phyloP scores from a whole-genome alignment of 2,329 filamentous ascomycete genomes.

The Calonectria pseudoturangicola region DNA sequence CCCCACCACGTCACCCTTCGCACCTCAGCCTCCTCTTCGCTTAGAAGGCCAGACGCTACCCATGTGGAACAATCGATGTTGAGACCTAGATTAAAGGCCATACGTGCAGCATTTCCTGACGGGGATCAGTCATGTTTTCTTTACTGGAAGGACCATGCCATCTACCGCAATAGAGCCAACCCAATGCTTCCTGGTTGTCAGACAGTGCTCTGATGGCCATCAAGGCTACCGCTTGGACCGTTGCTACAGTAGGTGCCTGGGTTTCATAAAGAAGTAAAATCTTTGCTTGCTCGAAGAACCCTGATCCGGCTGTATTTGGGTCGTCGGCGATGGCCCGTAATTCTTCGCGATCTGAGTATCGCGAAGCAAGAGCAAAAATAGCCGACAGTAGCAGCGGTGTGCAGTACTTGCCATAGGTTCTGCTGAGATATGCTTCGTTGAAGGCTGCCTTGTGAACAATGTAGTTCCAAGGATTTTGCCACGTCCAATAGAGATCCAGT shows the following conservation, averaged over 20 bases:
- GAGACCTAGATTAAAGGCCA: slow-evolving; percentile 53
- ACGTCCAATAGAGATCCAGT: slow-evolving; percentile 52
- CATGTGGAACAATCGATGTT: slow-evolving; percentile 48
- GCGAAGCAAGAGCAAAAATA: slow-evolving; percentile 49
- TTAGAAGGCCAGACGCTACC: slow-evolving; percentile 32
- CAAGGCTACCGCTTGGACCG: slow-evolving; percentile 49
- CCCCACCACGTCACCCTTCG: slow-evolving; percentile 51
- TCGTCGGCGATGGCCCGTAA: slow-evolving; percentile 46
- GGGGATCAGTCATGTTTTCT: background rate
- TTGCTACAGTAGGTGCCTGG: slow-evolving; percentile 49
- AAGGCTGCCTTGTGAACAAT: slow-evolving; percentile 51
- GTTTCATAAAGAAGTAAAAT: slow-evolving; percentile 48
- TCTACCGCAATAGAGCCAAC: slow-evolving; percentile 49
- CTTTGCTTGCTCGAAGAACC: slow-evolving; percentile 49
- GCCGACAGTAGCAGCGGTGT: slow-evolving; percentile 48
- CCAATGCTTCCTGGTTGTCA: slow-evolving; percentile 49
- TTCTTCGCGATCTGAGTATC: slow-evolving; percentile 50
- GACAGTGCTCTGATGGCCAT: slow-evolving; percentile 48
- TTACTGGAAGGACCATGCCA: background rate
- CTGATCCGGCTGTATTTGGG: slow-evolving; percentile 46
- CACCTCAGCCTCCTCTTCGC: slow-evolving; percentile 46
- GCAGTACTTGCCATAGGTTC: slow-evolving; percentile 43
- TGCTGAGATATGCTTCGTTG: slow-evolving; percentile 37
- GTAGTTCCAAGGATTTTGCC: slow-evolving; percentile 56
- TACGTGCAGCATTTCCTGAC: slow-evolving; percentile 51